Conservation (phyloP, 148 eudicot genomes). For the Rhododendron mucronatum region DNA sequence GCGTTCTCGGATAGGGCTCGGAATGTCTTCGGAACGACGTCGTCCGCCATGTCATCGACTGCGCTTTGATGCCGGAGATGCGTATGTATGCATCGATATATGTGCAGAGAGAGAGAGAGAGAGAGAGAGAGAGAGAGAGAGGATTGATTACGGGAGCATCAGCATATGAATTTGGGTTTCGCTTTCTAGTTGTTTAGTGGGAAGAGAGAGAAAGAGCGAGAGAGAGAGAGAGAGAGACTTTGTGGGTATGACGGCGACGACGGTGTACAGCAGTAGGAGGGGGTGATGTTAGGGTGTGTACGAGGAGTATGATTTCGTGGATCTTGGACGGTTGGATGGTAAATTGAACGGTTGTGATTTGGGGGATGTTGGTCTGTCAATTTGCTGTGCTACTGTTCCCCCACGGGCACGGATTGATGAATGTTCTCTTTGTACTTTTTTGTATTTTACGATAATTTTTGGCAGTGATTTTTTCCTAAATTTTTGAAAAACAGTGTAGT, state of each 20-base stretch:
- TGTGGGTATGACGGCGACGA: background rate
- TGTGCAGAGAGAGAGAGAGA: background rate
- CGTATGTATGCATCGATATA: no score
- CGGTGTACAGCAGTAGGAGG: background rate
- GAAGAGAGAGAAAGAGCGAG: background rate
- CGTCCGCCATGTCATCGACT: constrained; percentile 20
- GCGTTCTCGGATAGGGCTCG: constrained; percentile 56
- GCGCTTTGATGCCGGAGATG: no score
- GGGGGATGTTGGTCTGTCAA: background rate
- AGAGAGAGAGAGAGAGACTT: background rate
- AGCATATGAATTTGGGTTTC: background rate
- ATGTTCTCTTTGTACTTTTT: background rate
- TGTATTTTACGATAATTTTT: background rate
- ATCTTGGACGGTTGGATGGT: background rate
- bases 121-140: background rate
- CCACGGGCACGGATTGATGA: background rate
- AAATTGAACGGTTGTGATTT: background rate
- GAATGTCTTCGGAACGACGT: constrained; percentile 39
- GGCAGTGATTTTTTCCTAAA: background rate
- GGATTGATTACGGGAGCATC: background rate
- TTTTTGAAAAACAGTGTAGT: no score
- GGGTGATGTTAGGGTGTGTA: background rate
- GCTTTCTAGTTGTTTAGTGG: background rate
- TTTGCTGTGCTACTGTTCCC: background rate
- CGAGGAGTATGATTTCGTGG: background rate